phyloP scores from a whole-genome alignment of 2,329 filamentous ascomycete species.

The Amauroascus niger region DNA sequence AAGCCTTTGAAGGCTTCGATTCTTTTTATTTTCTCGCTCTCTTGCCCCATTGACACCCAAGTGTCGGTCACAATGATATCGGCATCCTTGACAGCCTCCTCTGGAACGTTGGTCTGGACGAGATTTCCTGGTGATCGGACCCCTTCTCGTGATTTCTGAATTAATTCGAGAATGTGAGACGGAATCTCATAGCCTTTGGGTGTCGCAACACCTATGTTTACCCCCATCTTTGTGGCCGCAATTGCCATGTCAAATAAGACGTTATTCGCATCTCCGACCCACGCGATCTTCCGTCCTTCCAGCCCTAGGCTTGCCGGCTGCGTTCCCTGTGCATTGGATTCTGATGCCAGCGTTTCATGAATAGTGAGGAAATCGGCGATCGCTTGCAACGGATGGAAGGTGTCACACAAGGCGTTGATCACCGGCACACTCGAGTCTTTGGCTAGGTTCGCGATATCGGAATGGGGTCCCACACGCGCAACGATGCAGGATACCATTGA shows the following conservation, averaged over 20 bases:
- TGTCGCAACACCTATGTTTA: constrained; percentile 78
- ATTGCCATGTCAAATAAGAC: constrained; percentile 91
- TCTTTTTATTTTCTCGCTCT: constrained; percentile 67
- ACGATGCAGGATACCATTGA: constrained; percentile 82
- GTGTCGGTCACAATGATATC: constrained; percentile 93
- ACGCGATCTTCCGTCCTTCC: constrained; percentile 80
- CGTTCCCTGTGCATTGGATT: constrained; percentile 20
- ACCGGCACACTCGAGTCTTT: constrained; percentile 67
- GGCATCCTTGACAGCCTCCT: constrained; percentile 74
- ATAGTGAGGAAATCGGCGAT: constrained; percentile 92
- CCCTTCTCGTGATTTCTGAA: constrained; percentile 52
- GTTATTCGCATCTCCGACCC: constrained; percentile 95
- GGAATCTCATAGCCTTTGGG: constrained; percentile 79
- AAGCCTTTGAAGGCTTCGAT: constrained; percentile 78
- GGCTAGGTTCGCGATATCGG: constrained; percentile 62
- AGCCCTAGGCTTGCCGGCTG: constrained; percentile 51
- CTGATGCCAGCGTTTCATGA: constrained; percentile 60
- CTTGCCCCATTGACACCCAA: constrained; percentile 98
- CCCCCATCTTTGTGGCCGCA: constrained; percentile 74
- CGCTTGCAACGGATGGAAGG: constrained; percentile 87
- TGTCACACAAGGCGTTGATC: constrained; percentile 79
- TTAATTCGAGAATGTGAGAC: constrained; percentile 59
- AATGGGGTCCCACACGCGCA: constrained; percentile 65
- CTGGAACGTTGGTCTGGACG: constrained; percentile 65
- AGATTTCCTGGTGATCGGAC: constrained; percentile 56